Conservation (phyloP, 352 stramenopile genomes). For the Globisporangium paroecandrum region DNA sequence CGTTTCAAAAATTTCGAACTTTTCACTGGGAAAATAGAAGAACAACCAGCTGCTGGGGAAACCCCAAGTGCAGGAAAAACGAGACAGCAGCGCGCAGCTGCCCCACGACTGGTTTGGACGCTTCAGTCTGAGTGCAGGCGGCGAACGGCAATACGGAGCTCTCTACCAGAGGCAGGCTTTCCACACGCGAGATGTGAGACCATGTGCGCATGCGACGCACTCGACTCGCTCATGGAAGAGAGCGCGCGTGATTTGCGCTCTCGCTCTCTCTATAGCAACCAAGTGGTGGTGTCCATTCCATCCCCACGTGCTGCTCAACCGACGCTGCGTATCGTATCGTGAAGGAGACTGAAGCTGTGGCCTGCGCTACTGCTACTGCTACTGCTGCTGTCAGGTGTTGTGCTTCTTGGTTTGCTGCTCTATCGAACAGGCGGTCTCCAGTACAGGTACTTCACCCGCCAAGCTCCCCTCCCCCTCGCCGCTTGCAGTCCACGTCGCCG, state of each 20-base stretch:
- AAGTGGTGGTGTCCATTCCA: neutral
- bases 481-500: neutral
- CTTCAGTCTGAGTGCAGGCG: neutral
- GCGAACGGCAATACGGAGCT: neutral
- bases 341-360: neutral
- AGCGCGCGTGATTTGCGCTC: neutral
- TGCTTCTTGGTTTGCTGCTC: neutral
- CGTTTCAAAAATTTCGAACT: slow-evolving; percentile 1
- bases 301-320: neutral
- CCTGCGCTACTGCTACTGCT: neutral
- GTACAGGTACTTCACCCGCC: neutral
- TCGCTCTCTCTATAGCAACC: neutral
- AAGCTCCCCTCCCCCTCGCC: neutral
- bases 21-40: slow-evolving; percentile 2
- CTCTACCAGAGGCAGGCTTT: neutral
- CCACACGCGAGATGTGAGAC: neutral
- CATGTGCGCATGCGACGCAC: neutral
- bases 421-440: neutral
- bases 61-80: neutral
- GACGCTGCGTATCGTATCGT: neutral
- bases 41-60: slow-evolving; percentile 1
- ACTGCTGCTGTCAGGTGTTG: too few species aligned
- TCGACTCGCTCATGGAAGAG: neutral
- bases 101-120: neutral
- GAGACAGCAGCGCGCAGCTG: neutral